Evolutionary conservation across 306 rosid species (phyloP).

Genomic region (Vigna angularis): DNA sequence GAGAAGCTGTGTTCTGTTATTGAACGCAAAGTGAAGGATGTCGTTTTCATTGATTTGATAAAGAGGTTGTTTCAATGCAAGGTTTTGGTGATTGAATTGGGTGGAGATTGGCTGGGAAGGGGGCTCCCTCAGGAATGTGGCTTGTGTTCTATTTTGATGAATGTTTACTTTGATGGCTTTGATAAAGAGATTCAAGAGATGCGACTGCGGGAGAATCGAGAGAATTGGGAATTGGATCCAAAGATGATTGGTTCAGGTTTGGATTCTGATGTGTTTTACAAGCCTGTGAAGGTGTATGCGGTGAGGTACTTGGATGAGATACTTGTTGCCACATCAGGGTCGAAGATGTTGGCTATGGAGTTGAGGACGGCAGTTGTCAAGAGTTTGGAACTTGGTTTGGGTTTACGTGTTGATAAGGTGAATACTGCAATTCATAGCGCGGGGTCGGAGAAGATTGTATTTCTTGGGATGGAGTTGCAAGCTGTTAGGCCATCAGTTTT

Average conservation of each 20-base stretch:
- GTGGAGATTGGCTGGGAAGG: slow-evolving; percentile 68
- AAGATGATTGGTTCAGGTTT: slow-evolving; percentile 42
- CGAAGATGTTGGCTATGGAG: slow-evolving; percentile 70
- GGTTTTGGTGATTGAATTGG: slow-evolving; percentile 52
- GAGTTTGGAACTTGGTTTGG: slow-evolving; percentile 67
- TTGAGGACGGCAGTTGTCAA: slow-evolving; percentile 61
- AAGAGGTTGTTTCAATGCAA: slow-evolving; percentile 45
- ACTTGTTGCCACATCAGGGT: slow-evolving; percentile 72
- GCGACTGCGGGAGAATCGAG: slow-evolving; percentile 59
- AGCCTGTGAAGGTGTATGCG: slow-evolving; percentile 84
- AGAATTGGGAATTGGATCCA: slow-evolving; percentile 51
- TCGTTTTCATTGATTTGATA: slow-evolving; percentile 36
- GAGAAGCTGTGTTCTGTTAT: slow-evolving; percentile 43
- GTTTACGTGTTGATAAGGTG: slow-evolving; percentile 63
- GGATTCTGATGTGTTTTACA: slow-evolving; percentile 58
- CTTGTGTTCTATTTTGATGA: slow-evolving; percentile 69
- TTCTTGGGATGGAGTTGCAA: slow-evolving; percentile 86
- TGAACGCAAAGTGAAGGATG: slow-evolving; percentile 38
- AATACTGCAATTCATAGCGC: slow-evolving; percentile 82
- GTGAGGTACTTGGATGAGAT: slow-evolving; percentile 91
- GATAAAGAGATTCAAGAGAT: slow-evolving; percentile 79
- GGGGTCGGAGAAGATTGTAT: slow-evolving; percentile 79
- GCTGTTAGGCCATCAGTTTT: slow-evolving; percentile 77
- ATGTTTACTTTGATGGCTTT: slow-evolving; percentile 78
- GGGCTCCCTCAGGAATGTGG: slow-evolving; percentile 88